Evolutionary conservation across 805 yeast species (phyloP), one percentile per base, ranked within the genome.

Genomic region (Metschnikowia santaceciliae): DNA sequence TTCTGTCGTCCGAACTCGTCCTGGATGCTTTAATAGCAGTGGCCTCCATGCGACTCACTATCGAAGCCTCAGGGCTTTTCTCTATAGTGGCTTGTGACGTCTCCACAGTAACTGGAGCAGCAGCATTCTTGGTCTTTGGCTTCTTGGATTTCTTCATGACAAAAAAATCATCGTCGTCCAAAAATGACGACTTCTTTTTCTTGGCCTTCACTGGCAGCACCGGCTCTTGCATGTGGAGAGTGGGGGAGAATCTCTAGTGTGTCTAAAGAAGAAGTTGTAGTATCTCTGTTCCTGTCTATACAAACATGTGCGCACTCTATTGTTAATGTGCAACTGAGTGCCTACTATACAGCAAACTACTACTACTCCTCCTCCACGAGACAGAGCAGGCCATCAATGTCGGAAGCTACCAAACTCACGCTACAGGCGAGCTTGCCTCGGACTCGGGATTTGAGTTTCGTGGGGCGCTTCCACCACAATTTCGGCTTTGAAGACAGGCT

Each of bases 401-500:
- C 58, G 8, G 58, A 56, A 19, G 19, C 51, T 2, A 48, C 42
- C 48, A 51, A 53, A 35, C 50, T 57, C 17, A 40, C 56, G 3
- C 49, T 49, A 40, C 54, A 51, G 49, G 55, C 59, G 4, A 54
- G 48, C 32, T 41, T 58, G 50, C 50, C 55, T 10, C 50, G 61
- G 10, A 50, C 55, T 2, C 42, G 60, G 3, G 61, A 58, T 44
- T 53, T 58, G 43, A 56, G 59, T 39, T 57, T 55, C 30, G 61
- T 56, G 43, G 59, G 59, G 14, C 56, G 76, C 48, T 69, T 72
- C 52, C 61, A 63, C 30, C 66, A 63, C 53, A 63, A 63, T 46
- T 83, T 75, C 61, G 91, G 91, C 0, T 60, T 66, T 26, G 76
- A 81, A 55, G 73, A 71, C 35, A 63, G 62, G 0, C 72, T 72